These are phyloP conservation scores for Podaxis pistillaris DNA, from an alignment of 768 basidiomycete species.

Conservation along the genomic window DNA sequence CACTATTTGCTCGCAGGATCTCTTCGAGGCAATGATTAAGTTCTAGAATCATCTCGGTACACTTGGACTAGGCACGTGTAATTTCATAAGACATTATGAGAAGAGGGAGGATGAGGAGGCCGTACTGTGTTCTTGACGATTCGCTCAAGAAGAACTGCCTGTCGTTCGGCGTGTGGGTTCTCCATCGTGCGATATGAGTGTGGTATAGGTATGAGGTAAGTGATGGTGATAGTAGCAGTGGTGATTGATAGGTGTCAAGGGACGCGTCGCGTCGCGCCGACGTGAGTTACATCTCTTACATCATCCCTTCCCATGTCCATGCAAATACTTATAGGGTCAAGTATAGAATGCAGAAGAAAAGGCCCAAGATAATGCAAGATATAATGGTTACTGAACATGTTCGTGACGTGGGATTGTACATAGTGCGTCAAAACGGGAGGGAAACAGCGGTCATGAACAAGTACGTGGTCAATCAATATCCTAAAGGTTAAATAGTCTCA, in stretches of 20 bases:
- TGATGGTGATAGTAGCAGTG: not conserved
- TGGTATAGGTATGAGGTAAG: not conserved
- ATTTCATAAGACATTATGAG: slow-evolving; percentile 5
- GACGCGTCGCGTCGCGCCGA: not conserved
- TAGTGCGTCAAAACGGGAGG: not conserved
- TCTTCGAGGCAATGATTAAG: slow-evolving; percentile 90
- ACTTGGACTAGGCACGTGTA: slow-evolving; percentile 65
- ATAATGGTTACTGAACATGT: slow-evolving; percentile 1
- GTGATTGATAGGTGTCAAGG: not conserved
- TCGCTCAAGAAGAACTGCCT: slow-evolving; percentile 86
- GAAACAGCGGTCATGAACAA: no score
- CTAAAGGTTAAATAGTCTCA: slow-evolving; percentile 21
- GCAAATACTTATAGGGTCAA: not conserved
- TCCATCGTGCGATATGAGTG: slow-evolving; percentile 55
- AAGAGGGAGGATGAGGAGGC: slow-evolving; percentile 14
- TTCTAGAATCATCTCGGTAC: slow-evolving; percentile 87
- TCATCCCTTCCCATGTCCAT: not conserved
- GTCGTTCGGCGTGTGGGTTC: slow-evolving; percentile 92
- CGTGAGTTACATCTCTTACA: not conserved
- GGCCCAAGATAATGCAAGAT: not conserved
- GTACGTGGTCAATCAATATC: no score
- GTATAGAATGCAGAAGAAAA: slow-evolving; percentile 1
- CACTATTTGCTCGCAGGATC: slow-evolving; percentile 73
- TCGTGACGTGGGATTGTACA: not conserved
- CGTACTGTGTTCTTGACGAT: slow-evolving; percentile 88